Base-by-base conservation (phyloP, 2,329 filamentous ascomycete species). In the Phyllosticta citriasiana region DNA sequence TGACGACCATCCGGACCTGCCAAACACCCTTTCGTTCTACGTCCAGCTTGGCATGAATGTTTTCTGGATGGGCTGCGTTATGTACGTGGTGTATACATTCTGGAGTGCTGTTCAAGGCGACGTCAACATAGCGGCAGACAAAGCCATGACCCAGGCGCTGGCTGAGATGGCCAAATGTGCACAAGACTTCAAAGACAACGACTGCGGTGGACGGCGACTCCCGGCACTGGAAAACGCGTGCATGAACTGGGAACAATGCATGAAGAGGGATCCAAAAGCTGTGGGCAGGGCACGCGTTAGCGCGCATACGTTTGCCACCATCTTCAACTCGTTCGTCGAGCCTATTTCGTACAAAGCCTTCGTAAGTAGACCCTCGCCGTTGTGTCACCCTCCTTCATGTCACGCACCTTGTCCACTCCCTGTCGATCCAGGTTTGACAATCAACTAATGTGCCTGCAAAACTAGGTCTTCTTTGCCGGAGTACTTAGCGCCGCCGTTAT, bases 271-370 rank as follows among this genome's bases (percentile, higher is more conserved):
- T 69, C 87, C 91, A 0, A 81, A 86, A 53, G 84, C 85, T 61
- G 85, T 96, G 61, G 91, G 89, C 66, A 82, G 87, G 47, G 88
- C 93, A 52, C 88, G 87, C 68, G 85, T 96, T 50, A 90, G 88
- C 19, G 92, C 91, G 4, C 88, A 89, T 69, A 94, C 92, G 26
- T 88, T 97, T 70, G 93, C 93, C 0, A 85, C 91, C 70, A 96
- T 99, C 51, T 87, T 97, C 74, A 97, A 97, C 72, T 88, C 88
- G 68, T 97, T 97, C 72, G 87, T 96, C 4, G 91, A 96, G 67
- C 86, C 89, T 5, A 92, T 97, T 73, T 91, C 88, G 65, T 88
- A 90, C 74, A 97, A 97, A 74, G 83, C 85, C 10, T 86, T 89
- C 80, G 84, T 85, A 79, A 64, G 77, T 73, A 3, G 12, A 24